These are phyloP conservation scores for Pyrenophora tritici-repentis DNA, from an alignment of 2,329 filamentous ascomycete genomes.

Conservation along the genomic window DNA sequence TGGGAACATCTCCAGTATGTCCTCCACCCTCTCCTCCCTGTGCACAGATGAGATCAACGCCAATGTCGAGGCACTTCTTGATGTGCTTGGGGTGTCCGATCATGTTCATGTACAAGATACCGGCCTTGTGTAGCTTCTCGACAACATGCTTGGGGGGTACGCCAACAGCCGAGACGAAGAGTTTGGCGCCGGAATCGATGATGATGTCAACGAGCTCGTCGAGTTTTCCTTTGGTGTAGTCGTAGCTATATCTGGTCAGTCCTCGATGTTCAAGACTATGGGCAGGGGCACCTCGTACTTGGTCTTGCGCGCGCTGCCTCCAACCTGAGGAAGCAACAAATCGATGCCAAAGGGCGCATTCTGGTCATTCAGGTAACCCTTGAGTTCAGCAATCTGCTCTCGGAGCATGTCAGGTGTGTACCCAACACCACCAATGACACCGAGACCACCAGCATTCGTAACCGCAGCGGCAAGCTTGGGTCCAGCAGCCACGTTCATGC, in stretches of 20 bases:
- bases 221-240: conserved; percentile 99
- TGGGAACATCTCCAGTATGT: conserved; percentile 93
- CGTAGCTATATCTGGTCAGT: conserved; percentile 68
- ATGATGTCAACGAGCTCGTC: conserved; percentile 87
- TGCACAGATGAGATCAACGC: conserved; percentile 95
- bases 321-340: conserved; percentile 90
- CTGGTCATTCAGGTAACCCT: conserved; percentile 85
- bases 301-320: conserved; percentile 91
- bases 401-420: conserved; percentile 97
- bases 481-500: conserved; percentile 98
- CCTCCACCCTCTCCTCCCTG: conserved; percentile 98
- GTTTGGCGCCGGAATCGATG: conserved; percentile 85
- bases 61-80: conserved; percentile 86
- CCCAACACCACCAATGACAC: conserved; percentile 92
- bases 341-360: conserved; percentile 95
- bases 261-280: neutral
- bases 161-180: conserved; percentile 97
- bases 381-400: conserved; percentile 94
- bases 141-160: conserved; percentile 88
- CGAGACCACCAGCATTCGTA: conserved; percentile 93
- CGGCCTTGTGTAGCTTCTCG: conserved; percentile 83
- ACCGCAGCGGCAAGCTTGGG: conserved; percentile 96
- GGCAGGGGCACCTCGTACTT: conserved; percentile 61
- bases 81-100: conserved; percentile 99
- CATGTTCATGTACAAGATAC: conserved; percentile 99